phyloP scores from a whole-genome alignment of 1,139 yeast species.

The Tardiomyces depauwii region DNA sequence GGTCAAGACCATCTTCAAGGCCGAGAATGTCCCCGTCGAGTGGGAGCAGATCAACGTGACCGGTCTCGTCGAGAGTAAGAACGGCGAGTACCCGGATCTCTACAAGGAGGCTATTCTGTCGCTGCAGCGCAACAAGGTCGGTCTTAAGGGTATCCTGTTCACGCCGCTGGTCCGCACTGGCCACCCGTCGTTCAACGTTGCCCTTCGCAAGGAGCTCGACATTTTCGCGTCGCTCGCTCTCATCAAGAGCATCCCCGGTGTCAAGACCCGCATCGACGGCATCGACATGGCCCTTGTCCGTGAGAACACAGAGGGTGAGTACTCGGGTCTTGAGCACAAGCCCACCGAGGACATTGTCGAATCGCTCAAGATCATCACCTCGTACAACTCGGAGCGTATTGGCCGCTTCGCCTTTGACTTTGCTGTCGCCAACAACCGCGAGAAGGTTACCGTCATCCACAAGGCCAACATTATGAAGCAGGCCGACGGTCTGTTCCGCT shows the following conservation, averaged over 20 bases:
- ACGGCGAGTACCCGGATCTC: constrained; percentile 36
- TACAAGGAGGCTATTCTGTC: constrained; percentile 86
- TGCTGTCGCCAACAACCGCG: constrained; percentile 85
- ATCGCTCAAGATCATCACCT: constrained; percentile 89
- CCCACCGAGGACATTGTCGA: constrained; percentile 97
- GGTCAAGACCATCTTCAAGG: constrained; percentile 79
- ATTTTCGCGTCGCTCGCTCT: constrained; percentile 89
- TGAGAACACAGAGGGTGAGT: constrained; percentile 98
- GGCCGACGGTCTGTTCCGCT: constrained; percentile 96
- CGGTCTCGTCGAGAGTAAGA: constrained; percentile 50
- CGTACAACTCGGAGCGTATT: constrained; percentile 91
- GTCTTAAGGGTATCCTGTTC: constrained; percentile 90
- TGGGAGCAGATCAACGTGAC: constrained; percentile 89
- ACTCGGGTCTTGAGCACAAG: constrained; percentile 96
- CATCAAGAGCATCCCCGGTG: constrained; percentile 93
- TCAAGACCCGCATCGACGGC: constrained; percentile 74
- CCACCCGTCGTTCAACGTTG: constrained; percentile 83
- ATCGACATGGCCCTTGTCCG: constrained; percentile 92
- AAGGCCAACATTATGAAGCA: constrained; percentile 99
- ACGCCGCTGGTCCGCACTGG: constrained; percentile 72
- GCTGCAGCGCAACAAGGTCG: constrained; percentile 91
- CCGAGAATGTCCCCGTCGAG: constrained; percentile 81
- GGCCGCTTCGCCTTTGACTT: constrained; percentile 97
- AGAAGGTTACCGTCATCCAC: constrained; percentile 92
- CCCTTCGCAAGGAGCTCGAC: constrained; percentile 91